These are phyloP conservation scores for Eucalyptus rudis DNA, from an alignment of 345 rosid species.

Conservation along the genomic window DNA sequence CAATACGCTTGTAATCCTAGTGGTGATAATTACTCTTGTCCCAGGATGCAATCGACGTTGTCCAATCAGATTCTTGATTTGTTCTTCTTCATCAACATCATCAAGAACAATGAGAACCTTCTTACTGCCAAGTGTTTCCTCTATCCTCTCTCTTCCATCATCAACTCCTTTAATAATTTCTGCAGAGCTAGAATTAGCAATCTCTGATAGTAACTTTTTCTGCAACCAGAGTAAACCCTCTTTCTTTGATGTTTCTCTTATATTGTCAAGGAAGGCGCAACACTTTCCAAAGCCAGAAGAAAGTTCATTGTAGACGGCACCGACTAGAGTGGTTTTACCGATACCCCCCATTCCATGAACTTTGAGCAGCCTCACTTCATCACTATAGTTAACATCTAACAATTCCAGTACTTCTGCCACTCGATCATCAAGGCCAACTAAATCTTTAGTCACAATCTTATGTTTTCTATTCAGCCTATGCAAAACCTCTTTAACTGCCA, in stretches of 20 bases:
- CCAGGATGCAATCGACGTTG: background rate
- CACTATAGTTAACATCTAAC: no score
- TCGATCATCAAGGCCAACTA: no score
- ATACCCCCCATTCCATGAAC: no score
- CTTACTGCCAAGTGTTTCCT: background rate
- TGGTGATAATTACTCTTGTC: background rate
- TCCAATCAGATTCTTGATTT: background rate
- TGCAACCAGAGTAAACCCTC: background rate
- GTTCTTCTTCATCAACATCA: background rate
- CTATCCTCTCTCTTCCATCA: background rate
- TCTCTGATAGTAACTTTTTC: rapidly evolving
- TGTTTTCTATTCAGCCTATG: no score
- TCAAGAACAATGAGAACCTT: background rate
- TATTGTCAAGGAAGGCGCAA: background rate
- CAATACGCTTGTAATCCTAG: rapidly evolving
- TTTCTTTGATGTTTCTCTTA: background rate
- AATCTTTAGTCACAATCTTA: no score
- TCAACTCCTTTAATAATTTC: background rate
- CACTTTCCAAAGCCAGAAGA: no score
- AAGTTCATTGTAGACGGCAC: no score
- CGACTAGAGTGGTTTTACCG: no score
- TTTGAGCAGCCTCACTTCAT: no score
- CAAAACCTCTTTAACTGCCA: no score
- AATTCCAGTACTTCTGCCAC: no score
- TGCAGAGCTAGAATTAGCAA: background rate